Evolutionary conservation across 345 rosid genomes (phyloP), one percentile per base, ranked within the genome.

Genomic region (Limnanthes douglasii): DNA sequence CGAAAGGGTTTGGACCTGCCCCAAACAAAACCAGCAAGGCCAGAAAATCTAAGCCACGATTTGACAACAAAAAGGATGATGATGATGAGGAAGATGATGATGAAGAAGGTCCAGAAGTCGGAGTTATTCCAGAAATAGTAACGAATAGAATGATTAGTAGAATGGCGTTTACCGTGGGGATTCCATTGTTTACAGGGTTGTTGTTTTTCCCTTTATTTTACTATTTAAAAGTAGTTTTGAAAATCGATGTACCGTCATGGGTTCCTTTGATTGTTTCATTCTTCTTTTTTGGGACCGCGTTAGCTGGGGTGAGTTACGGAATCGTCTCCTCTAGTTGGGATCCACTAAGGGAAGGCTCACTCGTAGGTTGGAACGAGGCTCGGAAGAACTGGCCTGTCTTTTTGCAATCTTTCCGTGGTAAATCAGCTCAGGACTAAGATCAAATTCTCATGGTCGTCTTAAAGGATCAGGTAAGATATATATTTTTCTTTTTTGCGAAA

Each of bases 261-360:
- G 73, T 86, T 42, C 97, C 97, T 17, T 65, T 73, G 23, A 73
- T 82, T 18, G 71, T 88, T 3, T 73, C 97, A 0, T 82, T 78
- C 61, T 34, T 88, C 65, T 78, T 82, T 79, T 78, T 82, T 1
- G 95, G 97, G 29, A 35, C 90, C 16, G 95, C 90, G 6, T 61
- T 88, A 19, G 33, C 73, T 37, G 95, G 97, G 2, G 86, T 83
- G 17, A 88, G 86, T 50, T 82, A 82, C 23, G 97, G 97, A 35
- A 88, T 82, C 14, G 95, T 83, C 15, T 88, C 97, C 5, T 57
- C 95, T 7, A 83, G 97, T 34, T 88, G 97, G 97, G 97, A 88
- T 69, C 95, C 97, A 0, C 11, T 70, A 59, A 76, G 95, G 54
- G 86, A 83, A 66, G 95, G 97, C 10, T 83, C 97, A 0, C 62